Evolutionary conservation across 345 rosid genomes (phyloP).

Genomic region (Eucalyptus marginata): DNA sequence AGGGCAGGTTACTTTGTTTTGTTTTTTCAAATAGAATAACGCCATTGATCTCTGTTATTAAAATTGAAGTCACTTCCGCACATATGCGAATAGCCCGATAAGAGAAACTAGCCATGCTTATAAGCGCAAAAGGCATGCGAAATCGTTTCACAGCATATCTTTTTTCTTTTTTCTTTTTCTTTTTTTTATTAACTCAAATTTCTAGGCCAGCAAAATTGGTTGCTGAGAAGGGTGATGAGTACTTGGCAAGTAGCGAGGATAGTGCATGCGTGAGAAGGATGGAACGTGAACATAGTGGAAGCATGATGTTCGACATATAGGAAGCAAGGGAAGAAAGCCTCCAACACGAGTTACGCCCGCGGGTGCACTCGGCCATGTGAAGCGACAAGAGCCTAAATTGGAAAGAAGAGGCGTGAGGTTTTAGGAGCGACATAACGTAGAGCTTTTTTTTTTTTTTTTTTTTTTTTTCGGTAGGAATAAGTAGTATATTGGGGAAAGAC

Average conservation of each 20-base stretch:
- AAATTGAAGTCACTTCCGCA: no score
- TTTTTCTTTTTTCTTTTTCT: no score
- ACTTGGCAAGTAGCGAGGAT: slow-evolving; percentile 41
- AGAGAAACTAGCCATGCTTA: background rate
- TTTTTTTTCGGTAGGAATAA: no score
- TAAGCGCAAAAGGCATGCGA: background rate
- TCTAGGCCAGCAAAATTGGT: slow-evolving; percentile 29
- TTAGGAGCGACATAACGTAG: background rate
- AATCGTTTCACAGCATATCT: background rate
- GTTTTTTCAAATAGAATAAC: no score
- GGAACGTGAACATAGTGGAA: slow-evolving; percentile 29
- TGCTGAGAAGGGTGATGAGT: slow-evolving; percentile 42
- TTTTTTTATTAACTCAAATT: background rate
- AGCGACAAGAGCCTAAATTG: background rate
- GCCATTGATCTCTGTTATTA: no score
- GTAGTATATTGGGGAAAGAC: no score
- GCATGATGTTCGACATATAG: slow-evolving; percentile 6
- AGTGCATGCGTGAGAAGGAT: slow-evolving; percentile 41
- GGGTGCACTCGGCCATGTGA: background rate
- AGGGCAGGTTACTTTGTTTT: no score
- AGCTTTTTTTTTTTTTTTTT: background rate
- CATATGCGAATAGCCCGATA: no score
- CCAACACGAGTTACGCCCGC: slow-evolving; percentile 32
- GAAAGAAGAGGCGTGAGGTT: background rate
- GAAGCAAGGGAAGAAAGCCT: slow-evolving; percentile 36